phyloP scores from a whole-genome alignment of 192 early-diverging fungal genomes.

The Obelidium mucronatum region DNA sequence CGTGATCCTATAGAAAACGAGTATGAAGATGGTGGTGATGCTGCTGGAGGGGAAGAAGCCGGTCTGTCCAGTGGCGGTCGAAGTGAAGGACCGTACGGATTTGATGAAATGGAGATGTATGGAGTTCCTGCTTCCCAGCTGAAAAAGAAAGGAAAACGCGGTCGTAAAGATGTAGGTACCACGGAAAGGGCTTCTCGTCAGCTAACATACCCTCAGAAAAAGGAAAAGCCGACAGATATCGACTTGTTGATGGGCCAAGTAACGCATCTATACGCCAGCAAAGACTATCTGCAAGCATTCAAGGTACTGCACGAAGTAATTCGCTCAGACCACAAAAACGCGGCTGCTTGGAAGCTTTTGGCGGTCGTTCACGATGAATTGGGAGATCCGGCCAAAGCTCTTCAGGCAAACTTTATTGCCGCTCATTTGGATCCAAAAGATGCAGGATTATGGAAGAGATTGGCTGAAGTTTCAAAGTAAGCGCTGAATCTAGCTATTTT shows the following conservation, averaged over 20 bases:
- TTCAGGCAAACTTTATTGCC: constrained; percentile 85
- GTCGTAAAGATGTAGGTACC: neutral
- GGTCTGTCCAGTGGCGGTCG: neutral
- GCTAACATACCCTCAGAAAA: neutral
- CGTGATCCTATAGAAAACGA: neutral
- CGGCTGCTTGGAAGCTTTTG: constrained; percentile 87
- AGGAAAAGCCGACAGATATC: constrained; percentile 51
- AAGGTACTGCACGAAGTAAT: constrained; percentile 82
- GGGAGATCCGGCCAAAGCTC: constrained; percentile 73
- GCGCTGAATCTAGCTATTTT: no score
- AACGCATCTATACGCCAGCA: constrained; percentile 74
- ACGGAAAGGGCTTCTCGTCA: neutral
- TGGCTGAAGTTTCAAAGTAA: constrained; percentile 77
- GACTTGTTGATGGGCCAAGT: constrained; percentile 75
- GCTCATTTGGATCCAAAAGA: constrained; percentile 85
- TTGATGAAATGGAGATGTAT: constrained; percentile 7
- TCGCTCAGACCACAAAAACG: constrained; percentile 70
- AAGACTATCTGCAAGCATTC: constrained; percentile 75
- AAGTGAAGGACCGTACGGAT: neutral
- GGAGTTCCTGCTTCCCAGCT: neutral
- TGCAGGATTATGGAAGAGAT: constrained; percentile 79
- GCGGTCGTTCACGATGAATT: constrained; percentile 90
- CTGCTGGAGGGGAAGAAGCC: neutral
- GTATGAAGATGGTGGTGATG: neutral
- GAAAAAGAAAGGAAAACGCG: neutral